phyloP scores from a whole-genome alignment of 176 grass and related monocot species.

The Rhynchospora tenuis region DNA sequence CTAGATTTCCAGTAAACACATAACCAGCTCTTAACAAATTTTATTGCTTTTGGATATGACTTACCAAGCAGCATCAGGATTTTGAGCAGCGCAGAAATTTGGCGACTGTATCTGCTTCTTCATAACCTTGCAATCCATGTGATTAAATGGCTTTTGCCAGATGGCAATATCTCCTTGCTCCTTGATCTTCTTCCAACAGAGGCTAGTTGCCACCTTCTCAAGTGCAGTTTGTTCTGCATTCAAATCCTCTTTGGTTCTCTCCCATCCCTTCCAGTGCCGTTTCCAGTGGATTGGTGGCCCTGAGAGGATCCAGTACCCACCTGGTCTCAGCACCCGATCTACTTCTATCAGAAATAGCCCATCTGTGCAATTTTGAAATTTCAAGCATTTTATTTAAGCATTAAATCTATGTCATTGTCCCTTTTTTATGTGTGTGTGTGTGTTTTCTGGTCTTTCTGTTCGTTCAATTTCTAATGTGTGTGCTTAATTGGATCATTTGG shows the following conservation, averaged over 20 bases:
- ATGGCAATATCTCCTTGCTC: conserved; percentile 40
- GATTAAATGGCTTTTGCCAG: conserved; percentile 47
- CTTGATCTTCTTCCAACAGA: conserved; percentile 56
- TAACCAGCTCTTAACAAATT: not conserved
- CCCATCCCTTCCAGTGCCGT: conserved; percentile 41
- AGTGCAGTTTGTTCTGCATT: conserved; percentile 33
- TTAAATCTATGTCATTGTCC: not conserved
- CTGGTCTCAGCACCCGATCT: conserved; percentile 43
- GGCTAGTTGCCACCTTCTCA: conserved; percentile 31
- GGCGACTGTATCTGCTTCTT: not conserved
- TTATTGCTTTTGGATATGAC: not conserved
- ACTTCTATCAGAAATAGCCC: conserved; percentile 45
- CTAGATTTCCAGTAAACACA: not conserved
- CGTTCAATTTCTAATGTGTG: not conserved
- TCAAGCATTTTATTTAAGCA: not conserved
- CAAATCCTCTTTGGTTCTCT: conserved; percentile 43
- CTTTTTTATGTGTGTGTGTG: not conserved
- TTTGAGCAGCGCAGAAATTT: conserved; percentile 23
- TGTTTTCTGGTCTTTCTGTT: not conserved
- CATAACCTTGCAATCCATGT: conserved; percentile 26
- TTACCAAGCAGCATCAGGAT: conserved; percentile 37
- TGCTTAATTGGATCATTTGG: not conserved
- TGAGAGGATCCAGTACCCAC: conserved; percentile 59
- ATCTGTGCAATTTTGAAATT: conserved; percentile 15
- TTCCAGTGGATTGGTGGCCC: conserved; percentile 36